Conservation (phyloP, 2,329 filamentous ascomycete genomes). For the Bimuria novae-zelandiae region DNA sequence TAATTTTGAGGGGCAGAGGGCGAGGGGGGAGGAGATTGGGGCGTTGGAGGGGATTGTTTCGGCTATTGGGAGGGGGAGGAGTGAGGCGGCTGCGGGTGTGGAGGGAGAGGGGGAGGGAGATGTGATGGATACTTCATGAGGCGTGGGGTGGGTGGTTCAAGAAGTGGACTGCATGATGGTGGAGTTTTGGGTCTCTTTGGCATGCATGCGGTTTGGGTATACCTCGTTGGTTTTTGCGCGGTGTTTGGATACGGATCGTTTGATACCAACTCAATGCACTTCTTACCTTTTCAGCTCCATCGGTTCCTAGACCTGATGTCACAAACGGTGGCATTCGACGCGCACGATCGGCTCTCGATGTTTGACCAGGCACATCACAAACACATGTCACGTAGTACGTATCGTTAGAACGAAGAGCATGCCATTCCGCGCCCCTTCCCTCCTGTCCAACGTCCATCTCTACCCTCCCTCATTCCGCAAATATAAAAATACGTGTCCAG, state of each 20-base stretch:
- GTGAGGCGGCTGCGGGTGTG: background rate
- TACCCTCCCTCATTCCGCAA: no score
- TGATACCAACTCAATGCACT: background rate
- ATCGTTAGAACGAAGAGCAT: no score
- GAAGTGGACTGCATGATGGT: background rate
- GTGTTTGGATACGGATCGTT: background rate
- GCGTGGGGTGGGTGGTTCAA: background rate
- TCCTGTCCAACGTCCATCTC: no score
- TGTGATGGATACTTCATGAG: slow-evolving; percentile 29
- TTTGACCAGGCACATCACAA: no score
- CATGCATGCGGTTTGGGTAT: background rate
- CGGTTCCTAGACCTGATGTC: no score
- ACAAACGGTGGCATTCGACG: no score
- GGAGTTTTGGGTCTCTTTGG: background rate
- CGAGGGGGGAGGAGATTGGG: slow-evolving; percentile 34
- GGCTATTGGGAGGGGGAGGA: slow-evolving; percentile 16
- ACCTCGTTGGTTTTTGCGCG: background rate
- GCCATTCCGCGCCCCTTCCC: no score
- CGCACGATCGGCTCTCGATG: no score
- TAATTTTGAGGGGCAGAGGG: slow-evolving; percentile 29
- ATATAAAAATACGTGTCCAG: no score
- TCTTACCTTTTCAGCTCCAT: no score
- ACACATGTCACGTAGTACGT: background rate
- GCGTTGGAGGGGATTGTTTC: slow-evolving; percentile 36
- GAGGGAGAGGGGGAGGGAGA: slow-evolving; percentile 17